Evolutionary conservation across 345 rosid genomes (phyloP), one percentile per base, ranked within the genome.

Genomic region (Barbarea vulgaris): DNA sequence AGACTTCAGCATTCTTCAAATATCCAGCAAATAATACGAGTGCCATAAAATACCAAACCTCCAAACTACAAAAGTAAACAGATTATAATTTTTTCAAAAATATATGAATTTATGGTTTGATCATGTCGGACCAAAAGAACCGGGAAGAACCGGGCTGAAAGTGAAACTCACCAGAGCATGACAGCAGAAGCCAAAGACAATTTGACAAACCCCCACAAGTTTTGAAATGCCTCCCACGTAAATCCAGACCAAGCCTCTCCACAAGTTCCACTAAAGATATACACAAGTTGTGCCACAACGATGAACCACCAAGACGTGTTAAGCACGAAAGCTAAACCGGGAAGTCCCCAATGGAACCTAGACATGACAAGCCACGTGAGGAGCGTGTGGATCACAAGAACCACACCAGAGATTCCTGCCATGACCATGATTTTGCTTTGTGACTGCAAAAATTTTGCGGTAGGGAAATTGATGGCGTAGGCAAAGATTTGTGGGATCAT

Each of bases 401-500:
- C 91, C 48, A 18, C 84, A 0, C 82, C 87, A 2, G 98, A 68
- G 7, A 93, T 88, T 34, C 68, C 64, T 1, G 97, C 94, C 96
- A 93, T 93, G 15, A 60, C 96, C 87, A 91, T 77, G 54, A 93
- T 86, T 77, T 91, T 93, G 87, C 98, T 89, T 77, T 94, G 98
- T 3, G 98, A 74, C 77, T 94, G 98, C 64, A 94, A 69, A 70
- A 91, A 94, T 77, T 91, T 94, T 0, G 88, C 86, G 61, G 85
- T 83, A 0, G 97, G 98, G 65, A 91, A 94, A 27, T 87, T 87
- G 6, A 84, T 9, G 0, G 96, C 88, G 59, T 88, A 94, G 1
- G 93, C 91, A 11, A 89, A 91, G 7, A 91, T 78, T 73, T 94
- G 97, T 0, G 98, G 98, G 27, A 94, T 83, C 98, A 94, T 91